These are phyloP conservation scores for Cucumis sativus DNA, from an alignment of 306 rosid species.

Conservation along the genomic window DNA sequence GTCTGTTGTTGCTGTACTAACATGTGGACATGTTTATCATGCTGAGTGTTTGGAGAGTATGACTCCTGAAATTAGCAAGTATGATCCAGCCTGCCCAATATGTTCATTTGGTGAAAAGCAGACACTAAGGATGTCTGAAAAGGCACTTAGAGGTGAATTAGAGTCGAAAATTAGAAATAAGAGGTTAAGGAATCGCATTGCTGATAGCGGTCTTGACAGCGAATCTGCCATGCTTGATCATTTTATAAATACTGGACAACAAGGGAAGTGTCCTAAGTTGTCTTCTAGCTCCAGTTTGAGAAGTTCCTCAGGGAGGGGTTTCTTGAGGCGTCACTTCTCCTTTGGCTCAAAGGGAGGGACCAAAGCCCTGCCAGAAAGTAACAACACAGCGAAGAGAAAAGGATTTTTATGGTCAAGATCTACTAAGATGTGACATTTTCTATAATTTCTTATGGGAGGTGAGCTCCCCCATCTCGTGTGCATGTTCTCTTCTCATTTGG, in stretches of 20 bases:
- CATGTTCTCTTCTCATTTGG: not conserved
- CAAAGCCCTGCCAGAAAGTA: constrained; percentile 36
- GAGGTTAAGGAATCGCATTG: constrained; percentile 50
- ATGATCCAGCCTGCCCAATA: constrained; percentile 81
- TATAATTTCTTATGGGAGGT: constrained; percentile 31
- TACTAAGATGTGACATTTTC: constrained; percentile 37
- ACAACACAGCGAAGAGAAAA: constrained; percentile 40
- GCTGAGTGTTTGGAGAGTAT: constrained; percentile 82
- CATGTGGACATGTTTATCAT: constrained; percentile 82
- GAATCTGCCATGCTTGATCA: constrained; percentile 35
- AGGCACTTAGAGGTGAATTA: constrained; percentile 63
- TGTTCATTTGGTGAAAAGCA: constrained; percentile 82
- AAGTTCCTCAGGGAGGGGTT: constrained; percentile 50
- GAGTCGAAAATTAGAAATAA: constrained; percentile 53
- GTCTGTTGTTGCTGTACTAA: constrained; percentile 61
- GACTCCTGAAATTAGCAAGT: constrained; percentile 66
- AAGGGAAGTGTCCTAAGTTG: constrained; percentile 40
- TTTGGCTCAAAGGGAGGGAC: constrained; percentile 65
- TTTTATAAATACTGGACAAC: constrained; percentile 33
- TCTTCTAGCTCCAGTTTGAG: constrained; percentile 58
- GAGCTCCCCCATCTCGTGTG: constrained; percentile 13
- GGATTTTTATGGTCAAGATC: constrained; percentile 91
- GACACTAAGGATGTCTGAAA: constrained; percentile 52
- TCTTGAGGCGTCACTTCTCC: constrained; percentile 74
- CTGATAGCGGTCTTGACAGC: constrained; percentile 48